Evolutionary conservation across 768 basidiomycete genomes (phyloP).

Genomic region (Multifurca ochricompacta): DNA sequence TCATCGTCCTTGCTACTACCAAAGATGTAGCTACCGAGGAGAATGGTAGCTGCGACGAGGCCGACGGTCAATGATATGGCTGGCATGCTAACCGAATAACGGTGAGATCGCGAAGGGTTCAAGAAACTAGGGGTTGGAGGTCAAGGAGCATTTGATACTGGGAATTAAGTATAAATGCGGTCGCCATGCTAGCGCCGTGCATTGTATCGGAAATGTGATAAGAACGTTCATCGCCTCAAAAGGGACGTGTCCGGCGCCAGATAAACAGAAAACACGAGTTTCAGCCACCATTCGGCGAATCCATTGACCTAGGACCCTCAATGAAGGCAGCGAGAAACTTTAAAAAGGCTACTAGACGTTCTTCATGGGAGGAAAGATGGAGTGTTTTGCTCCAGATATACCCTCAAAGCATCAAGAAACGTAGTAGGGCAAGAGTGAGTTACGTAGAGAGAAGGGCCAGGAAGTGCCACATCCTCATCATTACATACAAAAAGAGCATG

Average conservation of each 20-base stretch:
- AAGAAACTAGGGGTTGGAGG: neutral
- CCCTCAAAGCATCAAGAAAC: too few species aligned
- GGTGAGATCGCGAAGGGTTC: neutral
- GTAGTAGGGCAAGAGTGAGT: too few species aligned
- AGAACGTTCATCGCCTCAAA: neutral
- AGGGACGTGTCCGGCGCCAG: neutral
- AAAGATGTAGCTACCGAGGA: neutral
- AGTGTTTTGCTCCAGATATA: too few species aligned
- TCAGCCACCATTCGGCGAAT: too few species aligned
- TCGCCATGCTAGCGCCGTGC: neutral
- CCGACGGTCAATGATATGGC: neutral
- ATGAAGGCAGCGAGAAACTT: too few species aligned
- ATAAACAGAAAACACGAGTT: neutral
- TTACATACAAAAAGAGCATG: too few species aligned
- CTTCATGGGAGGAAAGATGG: too few species aligned
- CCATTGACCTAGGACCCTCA: neutral
- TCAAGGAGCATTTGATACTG: neutral
- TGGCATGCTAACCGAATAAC: neutral
- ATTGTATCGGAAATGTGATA: neutral
- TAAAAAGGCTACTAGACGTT: too few species aligned
- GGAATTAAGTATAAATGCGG: neutral
- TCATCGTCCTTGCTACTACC: neutral
- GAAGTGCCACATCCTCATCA: too few species aligned
- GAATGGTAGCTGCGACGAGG: neutral
- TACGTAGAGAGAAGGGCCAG: too few species aligned